Base-by-base conservation (phyloP, 768 basidiomycete species). In the Psilocybe sp. region DNA sequence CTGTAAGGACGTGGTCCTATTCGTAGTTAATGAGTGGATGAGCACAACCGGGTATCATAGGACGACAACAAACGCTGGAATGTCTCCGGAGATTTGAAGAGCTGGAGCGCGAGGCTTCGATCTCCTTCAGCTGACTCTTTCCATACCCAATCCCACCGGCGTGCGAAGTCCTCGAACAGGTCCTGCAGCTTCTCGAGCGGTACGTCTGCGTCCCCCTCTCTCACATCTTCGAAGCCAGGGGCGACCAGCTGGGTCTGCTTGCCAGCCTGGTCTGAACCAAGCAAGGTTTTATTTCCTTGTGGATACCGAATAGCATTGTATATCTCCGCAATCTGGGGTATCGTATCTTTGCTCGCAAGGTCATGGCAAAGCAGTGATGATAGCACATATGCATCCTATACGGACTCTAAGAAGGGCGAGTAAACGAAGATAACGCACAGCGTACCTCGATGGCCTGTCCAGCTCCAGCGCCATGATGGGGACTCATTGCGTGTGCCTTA, bases 341-440 rank as follows among this genome's bases (percentile, higher is more conserved):
- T 50, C 1, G 48, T 48, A n/a, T 52, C 48, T n/a, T 39, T 52
- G 16, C 28, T 46, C 37, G 47, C 46, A 2, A 14, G 4, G 41
- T 48, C 36, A 18, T 50, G 40, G 31, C 52, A 62, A 32, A 69
- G 48, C 37, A 69, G 59, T 23, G 49, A 53, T 4, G 66, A 68
- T 8, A 74, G 60, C 35, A 74, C 60, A 47, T 70, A 73, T 0
- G 69, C 67, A 52, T 74, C 72, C 73, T 74, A 33, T 39, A 19
- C 28, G 35, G 34, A 13, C 37, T 1, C 20, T n/a, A 9, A 41
- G 6, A 15, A 35, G 38, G n/a, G 7, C 19, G 18, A 42, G 18
- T 16, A 13, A 13, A 52, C n/a, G 28, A 43, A 23, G 32, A 14
- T 12, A 8, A 38, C 19, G 20, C 20, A 11, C 28, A 31, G 42